Conservation (phyloP, 2,329 filamentous ascomycete species). For the Alternaria arbusti region DNA sequence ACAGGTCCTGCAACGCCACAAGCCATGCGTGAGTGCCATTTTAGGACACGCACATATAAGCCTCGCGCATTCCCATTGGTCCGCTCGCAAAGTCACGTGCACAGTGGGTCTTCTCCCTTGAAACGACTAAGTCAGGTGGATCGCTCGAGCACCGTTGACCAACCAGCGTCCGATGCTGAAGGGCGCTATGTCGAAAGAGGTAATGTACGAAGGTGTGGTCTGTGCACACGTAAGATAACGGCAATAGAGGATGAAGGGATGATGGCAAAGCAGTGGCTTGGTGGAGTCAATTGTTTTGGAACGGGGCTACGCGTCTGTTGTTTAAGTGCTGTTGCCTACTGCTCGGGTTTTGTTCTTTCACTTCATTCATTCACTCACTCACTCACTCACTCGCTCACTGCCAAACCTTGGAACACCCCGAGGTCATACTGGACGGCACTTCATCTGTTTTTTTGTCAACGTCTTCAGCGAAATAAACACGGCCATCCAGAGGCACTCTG, state of each 20-base stretch:
- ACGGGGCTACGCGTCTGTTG: background rate
- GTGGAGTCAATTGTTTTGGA: background rate
- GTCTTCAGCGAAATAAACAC: background rate
- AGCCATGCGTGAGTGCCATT: background rate
- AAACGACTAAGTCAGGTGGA: background rate
- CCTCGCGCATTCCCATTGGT: conserved; percentile 1
- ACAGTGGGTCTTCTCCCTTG: background rate
- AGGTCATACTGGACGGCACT: background rate
- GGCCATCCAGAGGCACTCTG: background rate
- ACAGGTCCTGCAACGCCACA: background rate
- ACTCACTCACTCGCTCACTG: background rate
- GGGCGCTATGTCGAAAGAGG: conserved; percentile 15
- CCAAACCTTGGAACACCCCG: background rate
- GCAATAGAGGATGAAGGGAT: background rate
- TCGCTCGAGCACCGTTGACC: background rate
- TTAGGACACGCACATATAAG: background rate
- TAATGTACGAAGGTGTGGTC: conserved; percentile 18
- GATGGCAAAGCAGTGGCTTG: background rate
- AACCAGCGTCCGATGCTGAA: conserved; percentile 4
- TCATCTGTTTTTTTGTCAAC: background rate
- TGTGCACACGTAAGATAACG: background rate
- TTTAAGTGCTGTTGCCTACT: background rate
- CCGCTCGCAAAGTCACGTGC: conserved; percentile 14
- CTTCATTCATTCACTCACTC: background rate
- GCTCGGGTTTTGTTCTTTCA: background rate